Conservation (phyloP, 2,329 filamentous ascomycete genomes). For the Myriangium duriaei region DNA sequence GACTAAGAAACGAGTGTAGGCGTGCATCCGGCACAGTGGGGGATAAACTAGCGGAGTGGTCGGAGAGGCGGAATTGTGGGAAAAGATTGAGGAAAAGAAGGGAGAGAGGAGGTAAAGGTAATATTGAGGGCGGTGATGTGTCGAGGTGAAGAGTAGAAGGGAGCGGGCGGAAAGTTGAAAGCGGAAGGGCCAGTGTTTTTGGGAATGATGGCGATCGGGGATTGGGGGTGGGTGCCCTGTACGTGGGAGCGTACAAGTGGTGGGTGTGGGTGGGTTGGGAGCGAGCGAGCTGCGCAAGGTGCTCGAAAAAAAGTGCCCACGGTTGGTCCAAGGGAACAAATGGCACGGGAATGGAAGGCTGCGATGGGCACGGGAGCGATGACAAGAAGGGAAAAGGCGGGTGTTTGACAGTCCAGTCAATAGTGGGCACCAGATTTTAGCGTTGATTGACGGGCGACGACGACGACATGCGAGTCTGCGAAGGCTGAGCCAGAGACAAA, state of each 20-base stretch:
- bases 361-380: too few relatives aligned
- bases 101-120: slow-evolving; percentile 1
- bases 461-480: too few relatives aligned
- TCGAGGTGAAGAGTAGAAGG: slow-evolving; percentile 4
- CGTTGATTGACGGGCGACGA: not conserved
- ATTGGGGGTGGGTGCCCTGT: slow-evolving; percentile 18
- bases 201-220: slow-evolving; percentile 1
- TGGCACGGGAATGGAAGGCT: too few relatives aligned
- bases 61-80: not conserved
- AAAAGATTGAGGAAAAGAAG: not conserved
- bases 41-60: not conserved
- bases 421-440: not conserved
- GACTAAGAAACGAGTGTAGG: slow-evolving; percentile 4
- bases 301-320: not conserved
- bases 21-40: slow-evolving; percentile 5
- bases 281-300: not conserved
- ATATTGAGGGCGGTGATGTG: slow-evolving; percentile 1
- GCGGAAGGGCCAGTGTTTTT: slow-evolving; percentile 3
- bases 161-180: slow-evolving; percentile 2
- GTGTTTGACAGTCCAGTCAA: not conserved
- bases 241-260: too few relatives aligned
- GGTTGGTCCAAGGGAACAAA: too few relatives aligned
- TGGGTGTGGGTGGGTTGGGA: slow-evolving; percentile 12
- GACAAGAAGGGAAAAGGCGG: not conserved
- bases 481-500: too few relatives aligned